Percentiles rank a stretch among this genome's conserved stretches.
Evolutionary conservation across 2,329 filamentous ascomycete genomes (phyloP).

Genomic region (Decorospora gaudefroyi): DNA sequence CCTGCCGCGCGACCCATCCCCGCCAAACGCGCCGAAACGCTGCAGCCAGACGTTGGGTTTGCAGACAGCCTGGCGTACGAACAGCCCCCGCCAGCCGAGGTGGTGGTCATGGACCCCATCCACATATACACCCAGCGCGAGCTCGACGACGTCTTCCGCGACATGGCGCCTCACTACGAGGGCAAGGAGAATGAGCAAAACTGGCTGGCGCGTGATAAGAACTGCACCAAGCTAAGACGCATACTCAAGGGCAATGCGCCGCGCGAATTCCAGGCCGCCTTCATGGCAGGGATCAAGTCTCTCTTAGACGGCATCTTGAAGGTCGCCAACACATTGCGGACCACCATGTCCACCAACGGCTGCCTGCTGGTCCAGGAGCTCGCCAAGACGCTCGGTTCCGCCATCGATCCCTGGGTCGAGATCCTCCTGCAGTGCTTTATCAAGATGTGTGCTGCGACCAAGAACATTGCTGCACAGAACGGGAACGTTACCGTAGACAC

Average conservation of each 20-base stretch:
- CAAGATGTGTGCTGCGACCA: slow-evolving; percentile 86
- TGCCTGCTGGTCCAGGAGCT: slow-evolving; percentile 85
- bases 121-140: slow-evolving; percentile 85
- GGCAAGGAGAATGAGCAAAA: slow-evolving; percentile 89
- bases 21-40: slow-evolving; percentile 40
- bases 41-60: slow-evolving; percentile 51
- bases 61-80: slow-evolving; percentile 54
- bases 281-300: slow-evolving; percentile 70
- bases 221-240: slow-evolving; percentile 72
- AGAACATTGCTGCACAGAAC: slow-evolving; percentile 87
- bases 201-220: slow-evolving; percentile 85
- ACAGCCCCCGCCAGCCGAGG: slow-evolving; percentile 65
- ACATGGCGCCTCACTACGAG: slow-evolving; percentile 82
- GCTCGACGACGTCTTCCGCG: slow-evolving; percentile 82
- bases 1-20: slow-evolving; percentile 35
- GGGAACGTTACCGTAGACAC: slow-evolving; percentile 80
- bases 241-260: slow-evolving; percentile 83
- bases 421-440: slow-evolving; percentile 86
- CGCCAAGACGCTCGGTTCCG: slow-evolving; percentile 73
- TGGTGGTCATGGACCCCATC: slow-evolving; percentile 74
- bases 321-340: slow-evolving; percentile 78
- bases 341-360: slow-evolving; percentile 85
- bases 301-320: slow-evolving; percentile 89
- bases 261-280: slow-evolving; percentile 72
- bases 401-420: slow-evolving; percentile 86